Base-by-base conservation (phyloP, 106 monocot species). In the Phalaenopsis aphrodite region DNA sequence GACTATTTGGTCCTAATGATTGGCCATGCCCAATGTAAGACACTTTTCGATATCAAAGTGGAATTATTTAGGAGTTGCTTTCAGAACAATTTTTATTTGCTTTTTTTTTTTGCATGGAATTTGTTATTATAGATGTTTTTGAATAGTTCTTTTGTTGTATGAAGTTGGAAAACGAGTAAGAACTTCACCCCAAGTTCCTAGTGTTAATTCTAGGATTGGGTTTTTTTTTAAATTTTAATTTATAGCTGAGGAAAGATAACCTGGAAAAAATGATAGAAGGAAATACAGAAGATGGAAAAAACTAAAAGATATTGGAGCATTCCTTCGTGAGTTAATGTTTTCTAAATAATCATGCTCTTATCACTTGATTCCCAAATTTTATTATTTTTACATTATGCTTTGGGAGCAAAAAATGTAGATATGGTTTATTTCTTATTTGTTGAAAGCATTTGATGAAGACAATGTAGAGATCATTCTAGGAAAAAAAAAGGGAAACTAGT, bases 1-100 rank as follows among this genome's bases (percentile, higher is more conserved):
- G 99, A 3, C 91, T 99, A 71, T 99, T 99, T 91, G 99, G 99
- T 58, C 99, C 99, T 78, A 99, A 95, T 87, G 99, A 99, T 82
- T 99, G 99, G 99, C 14, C 99, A 30, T 99, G 99, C 76, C 99
- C 99, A 58, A 99, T 99, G 99, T 99, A 91, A 91, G 91, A 12
- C 68, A 19, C 68, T 52, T 58, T 3, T 78, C 78, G 37, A 18
- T 58, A 39, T 57, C 16, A 39, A 69, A 5, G 14, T 65, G 64
- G 64, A 65, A 65, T 65, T 65, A 65, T 7, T 23, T 65, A 24
- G 64, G 5, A 65, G 64, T 65, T 23, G 24, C 21, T 23, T 24
- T 65, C 21, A 65, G 64, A 30, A 65, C 21, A 6, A 8, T 8
- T 24, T 65, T 65, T 23, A 65, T 65, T 24, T 8, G 64, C 64